A percentile compares a stretch with the other conserved stretches of the same genome.
These are phyloP conservation scores for Candida sojae DNA, from an alignment of 1,139 yeast species.

Conservation along the genomic window DNA sequence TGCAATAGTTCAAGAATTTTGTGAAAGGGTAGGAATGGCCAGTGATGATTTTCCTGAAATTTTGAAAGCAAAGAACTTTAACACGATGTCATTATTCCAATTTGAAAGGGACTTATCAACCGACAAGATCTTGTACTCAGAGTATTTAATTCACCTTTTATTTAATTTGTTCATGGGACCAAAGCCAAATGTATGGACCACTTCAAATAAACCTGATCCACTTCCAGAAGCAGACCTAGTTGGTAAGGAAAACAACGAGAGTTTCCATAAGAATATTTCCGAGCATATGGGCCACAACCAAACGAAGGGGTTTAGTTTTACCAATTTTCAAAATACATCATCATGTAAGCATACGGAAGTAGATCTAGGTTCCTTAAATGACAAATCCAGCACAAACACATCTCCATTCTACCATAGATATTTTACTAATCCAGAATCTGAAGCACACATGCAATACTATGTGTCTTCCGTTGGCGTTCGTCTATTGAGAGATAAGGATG, in stretches of 20 bases:
- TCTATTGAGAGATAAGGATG: constrained; percentile 44
- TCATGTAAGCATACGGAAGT: background rate
- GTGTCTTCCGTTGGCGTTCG: constrained; percentile 69
- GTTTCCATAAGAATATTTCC: background rate
- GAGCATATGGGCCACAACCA: background rate
- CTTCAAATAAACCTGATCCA: constrained; percentile 40
- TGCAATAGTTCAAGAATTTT: constrained; percentile 63
- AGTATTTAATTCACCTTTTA: constrained; percentile 62
- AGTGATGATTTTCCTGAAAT: constrained; percentile 42
- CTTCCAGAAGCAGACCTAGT: constrained; percentile 4
- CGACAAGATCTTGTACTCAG: constrained; percentile 67
- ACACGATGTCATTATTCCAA: constrained; percentile 69
- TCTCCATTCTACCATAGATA: constrained; percentile 71
- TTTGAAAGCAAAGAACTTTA: constrained; percentile 50
- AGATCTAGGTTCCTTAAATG: constrained; percentile 10
- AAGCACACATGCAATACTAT: constrained; percentile 77
- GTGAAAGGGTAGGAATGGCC: constrained; percentile 56
- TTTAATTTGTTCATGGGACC: constrained; percentile 68
- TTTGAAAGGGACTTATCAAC: constrained; percentile 68
- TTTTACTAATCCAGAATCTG: constrained; percentile 89
- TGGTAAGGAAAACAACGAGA: background rate
- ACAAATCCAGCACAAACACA: constrained; percentile 11
- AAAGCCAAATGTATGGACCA: constrained; percentile 68
- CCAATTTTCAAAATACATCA: constrained; percentile 2
- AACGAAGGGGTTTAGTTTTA: constrained; percentile 6